Conservation (phyloP, 495 filamentous ascomycete genomes). For the Hypoxylon perforatum region DNA sequence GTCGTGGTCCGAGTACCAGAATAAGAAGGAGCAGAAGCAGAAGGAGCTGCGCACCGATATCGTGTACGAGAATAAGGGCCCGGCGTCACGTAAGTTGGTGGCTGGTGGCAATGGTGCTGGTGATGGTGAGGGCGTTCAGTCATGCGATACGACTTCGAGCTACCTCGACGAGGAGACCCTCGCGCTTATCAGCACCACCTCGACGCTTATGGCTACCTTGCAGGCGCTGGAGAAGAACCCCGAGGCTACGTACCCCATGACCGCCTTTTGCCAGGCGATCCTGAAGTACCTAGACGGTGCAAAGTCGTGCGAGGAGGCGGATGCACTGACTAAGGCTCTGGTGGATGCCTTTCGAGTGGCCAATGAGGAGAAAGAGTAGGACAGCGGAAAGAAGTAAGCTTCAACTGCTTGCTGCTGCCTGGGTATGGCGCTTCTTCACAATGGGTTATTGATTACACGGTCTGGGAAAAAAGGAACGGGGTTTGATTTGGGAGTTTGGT, state of each 20-base stretch:
- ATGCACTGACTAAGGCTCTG: not conserved
- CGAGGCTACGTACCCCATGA: not conserved
- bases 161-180: not conserved
- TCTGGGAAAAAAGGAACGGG: not conserved
- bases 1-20: not conserved
- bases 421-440: not conserved
- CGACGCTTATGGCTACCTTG: not conserved
- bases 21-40: conserved; percentile 6
- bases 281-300: conserved; percentile 7
- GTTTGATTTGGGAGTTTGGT: not conserved
- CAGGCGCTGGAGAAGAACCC: not conserved
- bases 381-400: no score
- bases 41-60: no score
- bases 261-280: not conserved
- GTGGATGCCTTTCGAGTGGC: not conserved
- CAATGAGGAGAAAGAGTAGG: not conserved
- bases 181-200: not conserved
- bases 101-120: no score
- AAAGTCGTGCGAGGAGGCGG: not conserved
- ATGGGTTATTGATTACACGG: not conserved
- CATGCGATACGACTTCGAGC: no score
- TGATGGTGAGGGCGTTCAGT: no score
- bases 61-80: no score
- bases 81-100: no score
- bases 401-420: not conserved